Evolutionary conservation across 371 early-diverging fungal genomes (phyloP).

Genomic region (Mortierella sp.): DNA sequence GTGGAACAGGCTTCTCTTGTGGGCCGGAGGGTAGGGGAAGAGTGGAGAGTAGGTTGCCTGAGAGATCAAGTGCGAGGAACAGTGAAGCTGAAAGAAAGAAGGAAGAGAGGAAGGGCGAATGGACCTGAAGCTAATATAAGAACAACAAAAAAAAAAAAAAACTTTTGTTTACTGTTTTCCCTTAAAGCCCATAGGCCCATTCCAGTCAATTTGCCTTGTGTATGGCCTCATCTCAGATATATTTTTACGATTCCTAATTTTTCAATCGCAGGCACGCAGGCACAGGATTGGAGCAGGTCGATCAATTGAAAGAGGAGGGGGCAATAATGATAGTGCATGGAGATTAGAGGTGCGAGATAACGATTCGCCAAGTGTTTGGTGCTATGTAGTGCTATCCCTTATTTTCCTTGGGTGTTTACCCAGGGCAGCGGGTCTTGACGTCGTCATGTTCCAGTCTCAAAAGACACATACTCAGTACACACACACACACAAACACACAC

Average conservation of each 20-base stretch:
- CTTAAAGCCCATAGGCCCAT: neutral
- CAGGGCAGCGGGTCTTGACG: neutral
- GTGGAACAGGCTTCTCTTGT: neutral
- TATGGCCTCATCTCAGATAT: slow-evolving; percentile 1
- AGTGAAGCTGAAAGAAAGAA: slow-evolving; percentile 3
- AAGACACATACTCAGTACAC: too few species aligned
- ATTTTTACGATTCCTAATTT: neutral
- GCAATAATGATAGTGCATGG: neutral
- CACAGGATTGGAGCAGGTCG: slow-evolving; percentile 4
- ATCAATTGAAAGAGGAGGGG: too few species aligned
- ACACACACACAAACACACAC: too few species aligned
- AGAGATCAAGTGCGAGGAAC: neutral
- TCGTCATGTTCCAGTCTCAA: neutral
- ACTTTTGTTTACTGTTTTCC: neutral
- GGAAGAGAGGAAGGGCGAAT: slow-evolving; percentile 2
- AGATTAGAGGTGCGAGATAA: neutral
- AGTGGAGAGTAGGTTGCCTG: neutral
- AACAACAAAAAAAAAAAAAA: slow-evolving; percentile 1
- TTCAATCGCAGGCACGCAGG: neutral
- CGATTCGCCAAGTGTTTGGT: neutral
- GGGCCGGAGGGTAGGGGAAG: neutral
- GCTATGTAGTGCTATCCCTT: neutral
- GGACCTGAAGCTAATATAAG: slow-evolving; percentile 10
- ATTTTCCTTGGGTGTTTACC: neutral
- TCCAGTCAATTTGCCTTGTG: neutral